Percentiles rank a stretch among this genome's conserved stretches.
Evolutionary conservation across 371 early-diverging fungal species (phyloP).

Genomic region (Apophysomyces ossiformis): DNA sequence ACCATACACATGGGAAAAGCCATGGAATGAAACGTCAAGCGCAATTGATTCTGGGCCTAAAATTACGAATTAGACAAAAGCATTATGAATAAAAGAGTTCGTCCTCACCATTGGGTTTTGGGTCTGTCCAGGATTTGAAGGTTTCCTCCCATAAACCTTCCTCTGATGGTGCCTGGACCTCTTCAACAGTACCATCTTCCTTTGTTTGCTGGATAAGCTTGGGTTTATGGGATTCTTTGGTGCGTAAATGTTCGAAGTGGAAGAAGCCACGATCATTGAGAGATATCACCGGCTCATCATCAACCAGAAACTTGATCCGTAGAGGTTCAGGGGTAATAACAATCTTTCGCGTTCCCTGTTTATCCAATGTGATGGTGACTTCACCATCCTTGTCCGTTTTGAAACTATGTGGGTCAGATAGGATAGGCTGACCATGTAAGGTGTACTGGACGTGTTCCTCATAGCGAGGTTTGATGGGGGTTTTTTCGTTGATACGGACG

Average conservation of each 20-base stretch:
- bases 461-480: slow-evolving; percentile 72
- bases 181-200: slow-evolving; percentile 41
- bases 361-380: slow-evolving; percentile 26
- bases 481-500: slow-evolving; percentile 71
- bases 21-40: slow-evolving; percentile 91
- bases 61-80: background rate
- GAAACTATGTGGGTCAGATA: slow-evolving; percentile 28
- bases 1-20: slow-evolving; percentile 89
- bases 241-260: slow-evolving; percentile 82
- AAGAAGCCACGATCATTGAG: slow-evolving; percentile 88
- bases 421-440: slow-evolving; percentile 49
- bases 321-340: slow-evolving; percentile 65
- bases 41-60: slow-evolving; percentile 91
- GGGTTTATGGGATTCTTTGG: slow-evolving; percentile 59
- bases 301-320: slow-evolving; percentile 65
- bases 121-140: slow-evolving; percentile 86
- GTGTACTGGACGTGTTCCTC: slow-evolving; percentile 69
- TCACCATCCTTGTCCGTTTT: slow-evolving; percentile 14
- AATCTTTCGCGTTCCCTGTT: slow-evolving; percentile 36
- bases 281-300: slow-evolving; percentile 64
- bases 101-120: slow-evolving; percentile 83
- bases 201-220: slow-evolving; percentile 49
- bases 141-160: slow-evolving; percentile 84
- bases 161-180: slow-evolving; percentile 58
- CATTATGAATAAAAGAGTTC: background rate